These are phyloP conservation scores for Mikania micrantha DNA, from an alignment of 129 eudicot species.

Conservation along the genomic window DNA sequence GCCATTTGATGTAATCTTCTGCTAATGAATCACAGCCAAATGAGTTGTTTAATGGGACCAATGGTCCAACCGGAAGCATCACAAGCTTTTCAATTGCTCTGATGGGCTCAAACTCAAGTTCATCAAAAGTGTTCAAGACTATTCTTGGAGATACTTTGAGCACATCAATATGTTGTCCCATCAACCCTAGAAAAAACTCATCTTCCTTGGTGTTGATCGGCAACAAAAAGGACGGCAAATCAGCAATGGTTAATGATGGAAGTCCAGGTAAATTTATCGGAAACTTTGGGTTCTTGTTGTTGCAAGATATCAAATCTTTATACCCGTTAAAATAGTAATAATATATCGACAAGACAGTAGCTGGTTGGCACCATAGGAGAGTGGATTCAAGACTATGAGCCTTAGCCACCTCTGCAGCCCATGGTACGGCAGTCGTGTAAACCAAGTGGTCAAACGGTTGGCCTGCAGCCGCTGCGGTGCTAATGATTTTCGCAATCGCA, in stretches of 20 bases:
- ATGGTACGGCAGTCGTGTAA: constrained; percentile 33
- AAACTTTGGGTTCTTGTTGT: not conserved
- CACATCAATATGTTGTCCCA: constrained; percentile 11
- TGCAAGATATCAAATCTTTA: not conserved
- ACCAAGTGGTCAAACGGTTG: constrained; percentile 30
- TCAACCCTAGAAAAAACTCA: not conserved
- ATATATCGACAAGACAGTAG: constrained; percentile 31
- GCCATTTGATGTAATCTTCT: constrained; percentile 29
- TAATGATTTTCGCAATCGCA: constrained; percentile 14
- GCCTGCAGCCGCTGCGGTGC: not conserved
- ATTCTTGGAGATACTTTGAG: constrained; percentile 12
- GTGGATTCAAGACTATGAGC: constrained; percentile 22
- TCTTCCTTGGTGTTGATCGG: constrained; percentile 11
- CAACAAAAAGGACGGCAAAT: constrained; percentile 30
- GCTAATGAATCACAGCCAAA: not conserved
- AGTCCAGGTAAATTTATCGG: constrained; percentile 30
- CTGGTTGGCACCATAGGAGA: constrained; percentile 55
- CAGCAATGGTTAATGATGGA: constrained; percentile 10
- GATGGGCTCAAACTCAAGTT: constrained; percentile 5
- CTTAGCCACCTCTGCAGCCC: constrained; percentile 44
- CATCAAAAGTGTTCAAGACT: constrained; percentile 17
- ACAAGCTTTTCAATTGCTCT: constrained; percentile 2
- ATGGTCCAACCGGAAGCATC: constrained; percentile 19
- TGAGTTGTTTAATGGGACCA: not conserved
- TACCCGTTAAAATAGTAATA: constrained; percentile 34